Base-by-base conservation (phyloP, 768 basidiomycete genomes). In the Porphyrellus cyaneotinctus region DNA sequence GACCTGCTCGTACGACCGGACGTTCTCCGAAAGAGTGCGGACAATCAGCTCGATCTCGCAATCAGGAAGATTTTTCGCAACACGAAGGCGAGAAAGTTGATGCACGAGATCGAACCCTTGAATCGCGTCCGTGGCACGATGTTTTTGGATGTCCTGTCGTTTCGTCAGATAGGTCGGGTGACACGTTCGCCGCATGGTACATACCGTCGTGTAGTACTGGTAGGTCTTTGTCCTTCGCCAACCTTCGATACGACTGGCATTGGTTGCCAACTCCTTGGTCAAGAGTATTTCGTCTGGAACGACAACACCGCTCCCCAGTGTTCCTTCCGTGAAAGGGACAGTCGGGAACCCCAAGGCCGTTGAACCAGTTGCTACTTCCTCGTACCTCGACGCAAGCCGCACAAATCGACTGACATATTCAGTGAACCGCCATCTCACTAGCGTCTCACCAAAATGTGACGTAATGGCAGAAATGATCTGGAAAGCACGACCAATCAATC, bases 371-470 rank as follows among this genome's bases (percentile, higher is more conserved):
- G 77, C 78, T n/a, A 85, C 81, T 63, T 97, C 95, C 64, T 98
- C 97, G 62, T 94, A 95, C 39, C 88, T 81, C 13, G 94, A 87
- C 3, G 95, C 90, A 31, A 98, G 74, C 20, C 92, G 81, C 31
- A 97, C 84, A 66, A 99, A 97, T 2, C 95, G 83, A 37, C 70
- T 69, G 1, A 90, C 84, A 66, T 95, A 98, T 65, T 98, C 95
- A 13, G 87, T 82, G 65, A 98, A 94, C 24, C 93, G 82, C 60
- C 87, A 79, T 11, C 95, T 86, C 10, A 99, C 91, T 55, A 91
- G 75, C 36, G 82, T 76, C 71, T 98, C 97, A 26, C 95, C 93
- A 64, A 88, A 94, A 62, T 97, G 95, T 47, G 87, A 85, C n/a
- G 86, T 81, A 36, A 97, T 95, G 17, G 93, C 89, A 9, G 86